Evolutionary conservation across 805 yeast genomes (phyloP).

Genomic region (Ogataea chonburiensis): DNA sequence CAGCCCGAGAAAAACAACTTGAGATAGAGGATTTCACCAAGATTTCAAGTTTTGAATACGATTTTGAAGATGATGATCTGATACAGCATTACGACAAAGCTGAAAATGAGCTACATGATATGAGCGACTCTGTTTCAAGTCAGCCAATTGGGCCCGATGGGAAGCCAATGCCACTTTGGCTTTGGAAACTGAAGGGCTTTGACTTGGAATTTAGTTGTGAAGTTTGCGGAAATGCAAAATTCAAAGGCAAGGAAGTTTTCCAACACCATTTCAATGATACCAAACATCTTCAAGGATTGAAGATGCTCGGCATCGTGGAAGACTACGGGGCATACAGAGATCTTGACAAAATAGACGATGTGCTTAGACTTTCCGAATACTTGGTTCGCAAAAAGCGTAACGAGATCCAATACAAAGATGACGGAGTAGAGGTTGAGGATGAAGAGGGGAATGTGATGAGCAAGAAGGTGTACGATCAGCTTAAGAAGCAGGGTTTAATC

Average conservation of each 20-base stretch:
- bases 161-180: conserved; percentile 89
- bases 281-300: conserved; percentile 71
- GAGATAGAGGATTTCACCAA: conserved; percentile 44
- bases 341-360: conserved; percentile 68
- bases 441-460: conserved; percentile 91
- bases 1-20: conserved; percentile 63
- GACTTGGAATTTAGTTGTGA: conserved; percentile 75
- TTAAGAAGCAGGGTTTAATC: conserved; percentile 83
- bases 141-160: conserved; percentile 88
- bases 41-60: conserved; percentile 34
- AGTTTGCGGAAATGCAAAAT: conserved; percentile 74
- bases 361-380: conserved; percentile 52
- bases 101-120: conserved; percentile 32
- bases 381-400: conserved; percentile 39
- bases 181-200: conserved; percentile 85
- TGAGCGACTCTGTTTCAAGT: conserved; percentile 47
- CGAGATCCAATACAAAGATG: conserved; percentile 44
- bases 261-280: conserved; percentile 72
- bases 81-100: conserved; percentile 20
- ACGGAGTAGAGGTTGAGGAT: conserved; percentile 82
- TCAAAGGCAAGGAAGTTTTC: conserved; percentile 70
- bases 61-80: conserved; percentile 27
- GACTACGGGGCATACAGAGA: conserved; percentile 52
- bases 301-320: conserved; percentile 68
- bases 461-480: conserved; percentile 74